Evolutionary conservation across 2,329 filamentous ascomycete genomes (phyloP).

Genomic region (Calonectria leucothoes): DNA sequence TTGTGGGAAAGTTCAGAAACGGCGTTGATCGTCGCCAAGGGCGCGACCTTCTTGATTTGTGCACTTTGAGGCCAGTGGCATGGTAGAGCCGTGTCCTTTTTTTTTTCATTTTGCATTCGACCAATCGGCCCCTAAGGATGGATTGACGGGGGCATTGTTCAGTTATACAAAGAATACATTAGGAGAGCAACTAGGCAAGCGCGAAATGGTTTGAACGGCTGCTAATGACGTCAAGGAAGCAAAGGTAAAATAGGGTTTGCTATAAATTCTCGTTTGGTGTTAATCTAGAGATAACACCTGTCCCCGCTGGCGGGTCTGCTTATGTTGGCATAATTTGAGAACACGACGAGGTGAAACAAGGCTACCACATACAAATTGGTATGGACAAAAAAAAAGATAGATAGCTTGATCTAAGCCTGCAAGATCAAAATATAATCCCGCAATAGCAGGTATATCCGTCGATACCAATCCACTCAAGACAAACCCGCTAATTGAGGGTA

Average conservation of each 20-base stretch:
- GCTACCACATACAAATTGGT: not conserved
- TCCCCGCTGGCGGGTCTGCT: not conserved
- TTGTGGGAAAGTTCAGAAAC: not conserved
- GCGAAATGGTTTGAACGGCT: not conserved
- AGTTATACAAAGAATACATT: not conserved
- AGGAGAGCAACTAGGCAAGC: too few relatives aligned
- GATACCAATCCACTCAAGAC: not conserved
- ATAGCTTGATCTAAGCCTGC: not conserved
- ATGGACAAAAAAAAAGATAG: not conserved
- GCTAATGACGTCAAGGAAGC: not conserved
- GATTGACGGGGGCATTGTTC: not conserved
- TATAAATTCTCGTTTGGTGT: not conserved
- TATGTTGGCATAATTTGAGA: not conserved
- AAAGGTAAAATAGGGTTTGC: not conserved
- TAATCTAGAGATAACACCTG: not conserved
- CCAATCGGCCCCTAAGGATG: not conserved
- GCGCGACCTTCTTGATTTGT: not conserved
- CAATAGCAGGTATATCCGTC: not conserved
- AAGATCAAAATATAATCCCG: not conserved
- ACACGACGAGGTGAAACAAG: not conserved
- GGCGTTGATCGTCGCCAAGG: not conserved
- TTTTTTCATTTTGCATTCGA: not conserved
- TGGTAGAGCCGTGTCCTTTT: not conserved
- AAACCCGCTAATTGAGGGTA: not conserved
- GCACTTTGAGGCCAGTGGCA: not conserved